phyloP scores from a whole-genome alignment of 1,139 yeast species.

The Barnettozyma hawaiiensis region DNA sequence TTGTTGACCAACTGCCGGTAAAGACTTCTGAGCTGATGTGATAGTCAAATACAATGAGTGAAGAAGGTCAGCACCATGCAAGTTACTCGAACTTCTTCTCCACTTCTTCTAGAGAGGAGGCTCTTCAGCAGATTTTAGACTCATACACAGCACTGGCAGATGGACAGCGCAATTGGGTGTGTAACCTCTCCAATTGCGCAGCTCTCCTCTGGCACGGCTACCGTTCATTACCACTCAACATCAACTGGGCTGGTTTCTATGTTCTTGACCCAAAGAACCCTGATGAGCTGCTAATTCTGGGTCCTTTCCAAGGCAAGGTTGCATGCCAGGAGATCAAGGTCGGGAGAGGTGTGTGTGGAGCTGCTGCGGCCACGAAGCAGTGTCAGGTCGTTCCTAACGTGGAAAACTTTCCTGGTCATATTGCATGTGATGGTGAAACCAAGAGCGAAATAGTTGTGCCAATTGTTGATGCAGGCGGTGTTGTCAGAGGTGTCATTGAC shows the following conservation, averaged over 20 bases:
- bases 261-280: constrained; percentile 34
- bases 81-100: constrained; percentile 50
- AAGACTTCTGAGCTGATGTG: no score
- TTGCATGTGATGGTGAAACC: constrained; percentile 96
- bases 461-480: constrained; percentile 40
- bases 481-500: constrained; percentile 72
- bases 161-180: constrained; percentile 76
- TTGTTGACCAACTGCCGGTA: no score
- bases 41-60: constrained; percentile 15
- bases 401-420: constrained; percentile 78
- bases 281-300: constrained; percentile 55
- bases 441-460: constrained; percentile 93
- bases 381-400: constrained; percentile 81
- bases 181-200: constrained; percentile 80
- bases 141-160: constrained; percentile 60
- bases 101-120: constrained; percentile 43
- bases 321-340: constrained; percentile 80
- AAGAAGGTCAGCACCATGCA: constrained; percentile 48
- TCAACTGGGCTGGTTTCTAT: constrained; percentile 96
- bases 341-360: constrained; percentile 91
- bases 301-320: constrained; percentile 95
- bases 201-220: constrained; percentile 87
- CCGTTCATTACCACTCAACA: constrained; percentile 48
- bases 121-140: constrained; percentile 51
- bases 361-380: constrained; percentile 51